Base-by-base conservation (phyloP, 768 basidiomycete genomes). In the Suillus cothurnatus region DNA sequence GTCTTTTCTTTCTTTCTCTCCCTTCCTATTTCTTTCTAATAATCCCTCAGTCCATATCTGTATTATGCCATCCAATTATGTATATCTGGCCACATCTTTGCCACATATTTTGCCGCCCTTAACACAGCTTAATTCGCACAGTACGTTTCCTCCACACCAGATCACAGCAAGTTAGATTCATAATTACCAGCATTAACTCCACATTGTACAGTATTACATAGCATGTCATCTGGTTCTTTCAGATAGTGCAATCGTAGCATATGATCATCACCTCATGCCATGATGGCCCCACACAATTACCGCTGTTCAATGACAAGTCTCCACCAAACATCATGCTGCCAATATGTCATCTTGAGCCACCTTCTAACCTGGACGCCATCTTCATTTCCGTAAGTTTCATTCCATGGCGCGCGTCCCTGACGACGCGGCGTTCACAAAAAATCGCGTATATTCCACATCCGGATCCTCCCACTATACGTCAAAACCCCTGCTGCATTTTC, bases 351-450 rank as follows among this genome's bases (percentile, higher is more conserved):
- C 45, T 47, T 21, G 15, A 39, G 39, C 39, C 39, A n/a, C 43
- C 21, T n/a, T 47, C n/a, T 23, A 21, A 45, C 21, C 8, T 45
- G 21, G 43, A 45, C 23, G 23, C 47, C 47, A 39, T 19, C 8
- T 50, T 85, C 68, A 74, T 85, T 57, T 74, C 74, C 61, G 85
- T 84, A 61, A n/a, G 80, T 68, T 45, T 14, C 14, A 39, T 39
- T 39, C 62, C 59, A 31, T 50, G 36, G 23, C 50, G 2, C 38
- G 12, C 56, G 49, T 52, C 52, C 62, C 43, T 55, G 61, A 52
- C 36, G 15, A 8, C 38, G 7, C 56, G 15, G 41, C 59, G 12
- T 41, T 8, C 41, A 19, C 34, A 34, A 34, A 34, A 34, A 34
- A 11, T 34, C 34, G 34, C 34, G 34, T 34, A 34, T 34, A 41